Conservation (phyloP, 2,329 filamentous ascomycete genomes). For the Trichophyton simii region DNA sequence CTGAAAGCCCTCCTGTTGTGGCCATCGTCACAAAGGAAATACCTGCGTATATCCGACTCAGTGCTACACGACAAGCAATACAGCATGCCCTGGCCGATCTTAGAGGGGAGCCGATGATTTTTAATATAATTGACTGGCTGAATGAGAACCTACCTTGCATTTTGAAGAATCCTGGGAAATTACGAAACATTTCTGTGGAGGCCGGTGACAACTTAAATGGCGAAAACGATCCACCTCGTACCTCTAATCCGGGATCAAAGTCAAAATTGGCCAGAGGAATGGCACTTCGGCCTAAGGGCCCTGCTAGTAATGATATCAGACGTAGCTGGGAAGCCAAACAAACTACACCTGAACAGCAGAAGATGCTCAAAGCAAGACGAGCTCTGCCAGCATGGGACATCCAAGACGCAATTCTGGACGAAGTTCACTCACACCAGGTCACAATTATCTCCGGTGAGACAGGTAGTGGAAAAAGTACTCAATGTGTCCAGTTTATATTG, state of each 20-base stretch:
- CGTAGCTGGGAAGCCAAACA: conserved; percentile 59
- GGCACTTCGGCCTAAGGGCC: conserved; percentile 47
- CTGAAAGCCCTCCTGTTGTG: conserved; percentile 53
- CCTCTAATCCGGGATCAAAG: conserved; percentile 15
- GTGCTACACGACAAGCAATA: conserved; percentile 66
- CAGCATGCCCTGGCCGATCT: conserved; percentile 58
- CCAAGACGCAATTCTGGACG: conserved; percentile 60
- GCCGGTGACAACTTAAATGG: conserved; percentile 51
- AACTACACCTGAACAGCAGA: conserved; percentile 50
- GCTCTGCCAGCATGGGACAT: conserved; percentile 79
- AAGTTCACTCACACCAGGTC: conserved; percentile 67
- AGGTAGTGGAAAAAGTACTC: conserved; percentile 91
- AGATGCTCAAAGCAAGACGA: conserved; percentile 61
- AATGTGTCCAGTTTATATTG: conserved; percentile 89
- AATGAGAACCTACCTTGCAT: conserved; percentile 73
- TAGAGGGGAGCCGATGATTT: conserved; percentile 79
- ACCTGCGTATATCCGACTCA: conserved; percentile 86
- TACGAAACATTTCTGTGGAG: conserved; percentile 73
- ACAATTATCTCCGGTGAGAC: conserved; percentile 97
- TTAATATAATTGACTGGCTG: conserved; percentile 80
- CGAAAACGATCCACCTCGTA: conserved; percentile 18
- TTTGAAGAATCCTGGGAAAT: conserved; percentile 67
- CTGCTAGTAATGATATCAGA: conserved; percentile 44
- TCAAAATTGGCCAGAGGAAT: conserved; percentile 45
- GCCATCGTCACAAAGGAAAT: conserved; percentile 55